Evolutionary conservation across 2,329 filamentous ascomycete species (phyloP), one percentile per base, ranked within the genome.

Genomic region (Xylariaceae sp.): DNA sequence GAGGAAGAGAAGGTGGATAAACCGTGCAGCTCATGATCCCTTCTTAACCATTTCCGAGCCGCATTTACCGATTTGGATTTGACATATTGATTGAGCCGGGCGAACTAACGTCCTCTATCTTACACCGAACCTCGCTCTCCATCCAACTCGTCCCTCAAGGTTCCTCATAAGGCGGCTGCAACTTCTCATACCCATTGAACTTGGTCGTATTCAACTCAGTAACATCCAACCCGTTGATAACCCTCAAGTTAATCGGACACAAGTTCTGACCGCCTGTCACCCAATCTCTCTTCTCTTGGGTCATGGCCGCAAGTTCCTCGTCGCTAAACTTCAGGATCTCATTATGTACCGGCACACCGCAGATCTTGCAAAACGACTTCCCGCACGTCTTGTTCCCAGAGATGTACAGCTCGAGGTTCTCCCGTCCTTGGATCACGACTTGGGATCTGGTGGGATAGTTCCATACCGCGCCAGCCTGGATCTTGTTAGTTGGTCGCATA

Each of bases 311-410:
- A 12, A 71, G 10, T 45, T 71, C 58, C n/a, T 73, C 75, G 10
- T 71, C 69, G 1, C 67, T 66, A 16, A 70, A 18, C 1, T 63
- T 40, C 10, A 55, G 59, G 2, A 48, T 22, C 10, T 63, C 51
- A 53, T 74, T 75, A 42, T 63, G 66, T 39, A 81, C 18, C n/a
- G 64, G 59, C 17, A 79, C 70, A 51, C 76, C 77, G 57, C 78
- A 81, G 11, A 49, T 70, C 58, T 70, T 72, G 68, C 78, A 81
- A 54, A 81, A 81, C 1, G 61, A 62, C 69, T 79, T 80, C 53
- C 50, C 54, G 40, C 67, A 58, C 3, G 71, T 16, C 2, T 56
- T 54, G 19, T 49, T 48, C 18, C 53, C 62, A 55, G 77, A 76
- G 7, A 47, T 10, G 62, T 79, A 79, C 2, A 55, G 56, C 3